phyloP scores from a whole-genome alignment of 2,329 filamentous ascomycete genomes.

The Parafenestella ontariensis region DNA sequence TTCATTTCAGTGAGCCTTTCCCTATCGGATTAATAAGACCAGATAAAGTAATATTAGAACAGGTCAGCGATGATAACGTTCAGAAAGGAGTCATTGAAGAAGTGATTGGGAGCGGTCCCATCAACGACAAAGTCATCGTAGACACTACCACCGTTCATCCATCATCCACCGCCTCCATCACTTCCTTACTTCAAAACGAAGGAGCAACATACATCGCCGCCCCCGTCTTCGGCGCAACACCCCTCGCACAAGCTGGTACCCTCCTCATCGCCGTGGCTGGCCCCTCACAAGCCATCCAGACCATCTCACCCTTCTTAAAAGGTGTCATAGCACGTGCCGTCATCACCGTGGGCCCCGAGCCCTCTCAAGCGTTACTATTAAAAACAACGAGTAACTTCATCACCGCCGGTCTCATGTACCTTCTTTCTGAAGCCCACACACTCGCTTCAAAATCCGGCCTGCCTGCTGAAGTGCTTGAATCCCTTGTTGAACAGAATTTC shows the following conservation, averaged over 20 bases:
- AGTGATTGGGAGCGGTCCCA: constrained; percentile 23
- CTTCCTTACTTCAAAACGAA: constrained; percentile 33
- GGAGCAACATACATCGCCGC: constrained; percentile 51
- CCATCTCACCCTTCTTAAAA: constrained; percentile 50
- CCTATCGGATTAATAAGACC: not conserved
- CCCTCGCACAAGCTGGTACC: constrained; percentile 56
- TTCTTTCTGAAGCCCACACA: constrained; percentile 59
- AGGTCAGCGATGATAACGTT: constrained; percentile 53
- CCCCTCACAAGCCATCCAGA: constrained; percentile 42
- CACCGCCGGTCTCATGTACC: constrained; percentile 58
- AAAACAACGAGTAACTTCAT: constrained; percentile 61
- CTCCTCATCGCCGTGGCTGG: constrained; percentile 59
- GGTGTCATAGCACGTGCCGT: constrained; percentile 52
- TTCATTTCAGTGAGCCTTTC: constrained; percentile 44
- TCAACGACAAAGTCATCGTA: constrained; percentile 53
- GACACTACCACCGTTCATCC: constrained; percentile 62
- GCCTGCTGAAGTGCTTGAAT: constrained; percentile 50
- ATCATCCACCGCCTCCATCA: constrained; percentile 45
- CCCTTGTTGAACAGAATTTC: constrained; percentile 49
- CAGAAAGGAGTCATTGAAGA: constrained; percentile 43
- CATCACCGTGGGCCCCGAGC: constrained; percentile 54
- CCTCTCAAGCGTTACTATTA: constrained; percentile 54
- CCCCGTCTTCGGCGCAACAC: constrained; percentile 61
- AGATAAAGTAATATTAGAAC: not conserved
- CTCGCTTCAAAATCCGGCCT: constrained; percentile 57